Base-by-base conservation (phyloP, 164 flowering plant genomes). In the Vitis rupestris region DNA sequence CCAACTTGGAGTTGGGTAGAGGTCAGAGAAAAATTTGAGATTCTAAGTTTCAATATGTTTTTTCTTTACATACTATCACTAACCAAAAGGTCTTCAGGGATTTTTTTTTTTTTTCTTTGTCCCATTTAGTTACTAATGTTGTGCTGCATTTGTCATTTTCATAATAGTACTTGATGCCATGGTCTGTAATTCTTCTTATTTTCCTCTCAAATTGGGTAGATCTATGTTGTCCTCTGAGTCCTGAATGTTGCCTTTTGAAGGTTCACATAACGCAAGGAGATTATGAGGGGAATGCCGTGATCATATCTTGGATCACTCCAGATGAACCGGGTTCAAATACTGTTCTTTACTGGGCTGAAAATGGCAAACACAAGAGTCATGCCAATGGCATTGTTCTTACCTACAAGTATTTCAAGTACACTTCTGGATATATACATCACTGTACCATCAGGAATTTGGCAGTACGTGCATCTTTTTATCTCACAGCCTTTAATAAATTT, bases 381-480 rank as follows among this genome's bases (percentile, higher is more conserved):
- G 68, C 68, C 3, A 8, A 51, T 12, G 56, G 58, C 44, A 65
- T 10, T 8, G 11, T 65, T 27, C 17, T 9, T 37, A 52, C 63
- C 17, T 78, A 78, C 50, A 74, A 50, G 15, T 74, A 58, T 55
- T 70, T 23, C 48, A 64, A 59, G 31, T 78, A 78, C 27, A 23
- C 68, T 17, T 78, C 81, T 67, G 81, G 81, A 3, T 74, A 4
- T 59, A 74, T 78, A 60, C 81, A 78, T 52, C 78, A 78, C 64
- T 59, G 63, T 63, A 70, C 72, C 14, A 58, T 78, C 44, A 58
- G 29, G 2, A 13, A 57, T 14, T 27, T 78, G 17, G 19, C 70
- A 71, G 80, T 78, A 37, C 44, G 44, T 37, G 44, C 5, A 37
- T 37, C 44, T 37, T 37, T 37, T 23, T 2, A 37, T 37, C 44